Base-by-base conservation (phyloP, 768 basidiomycete species). In the Amanita rimosa region DNA sequence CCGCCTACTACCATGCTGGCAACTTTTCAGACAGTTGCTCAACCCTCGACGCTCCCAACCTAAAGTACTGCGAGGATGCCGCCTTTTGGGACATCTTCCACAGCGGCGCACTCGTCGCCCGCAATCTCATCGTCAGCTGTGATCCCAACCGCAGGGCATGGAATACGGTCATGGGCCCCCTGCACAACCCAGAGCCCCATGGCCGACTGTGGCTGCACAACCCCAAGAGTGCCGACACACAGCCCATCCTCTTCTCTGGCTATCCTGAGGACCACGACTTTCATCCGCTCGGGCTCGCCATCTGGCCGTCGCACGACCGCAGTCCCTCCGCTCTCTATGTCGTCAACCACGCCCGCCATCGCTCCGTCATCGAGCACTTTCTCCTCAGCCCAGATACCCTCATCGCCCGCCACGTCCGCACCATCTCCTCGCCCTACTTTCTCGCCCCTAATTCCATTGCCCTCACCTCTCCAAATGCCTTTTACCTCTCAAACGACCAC, bases 131-230 rank as follows among this genome's bases (percentile, higher is more conserved):
- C 51, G 57, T 72, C 33, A 71, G 64, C 54, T 83, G 81, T 53
- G 81, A 83, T 57, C 67, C 75, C 1, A 66, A 62, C 44, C 71
- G 81, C 11, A 71, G 71, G 52, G 60, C 68, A 22, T 88, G 85
- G 85, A 88, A 88, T 58, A 85, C 84, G 6, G 85, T 78, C 40
- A 79, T 83, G 78, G 85, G 85, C 0, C 85, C 85, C 5, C 58
- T 88, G 43, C 60, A 53, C 0, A 63, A 85, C 55, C 81, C 85
- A 1, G 56, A 63, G 3, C 75, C 78, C 4, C 71, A 61, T n/a
- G 85, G 82, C 0, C 65, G 70, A 3, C 64, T 88, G 19, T 88
- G 84, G 75, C 41, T 84, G 3, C 74, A 81, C 55, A 59, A 61
- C 22, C 61, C 65, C 35, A 44, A 21, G 35, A 22, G 54, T 8